Base-by-base conservation (phyloP, 2,329 filamentous ascomycete genomes). In the Aulographum hederae region DNA sequence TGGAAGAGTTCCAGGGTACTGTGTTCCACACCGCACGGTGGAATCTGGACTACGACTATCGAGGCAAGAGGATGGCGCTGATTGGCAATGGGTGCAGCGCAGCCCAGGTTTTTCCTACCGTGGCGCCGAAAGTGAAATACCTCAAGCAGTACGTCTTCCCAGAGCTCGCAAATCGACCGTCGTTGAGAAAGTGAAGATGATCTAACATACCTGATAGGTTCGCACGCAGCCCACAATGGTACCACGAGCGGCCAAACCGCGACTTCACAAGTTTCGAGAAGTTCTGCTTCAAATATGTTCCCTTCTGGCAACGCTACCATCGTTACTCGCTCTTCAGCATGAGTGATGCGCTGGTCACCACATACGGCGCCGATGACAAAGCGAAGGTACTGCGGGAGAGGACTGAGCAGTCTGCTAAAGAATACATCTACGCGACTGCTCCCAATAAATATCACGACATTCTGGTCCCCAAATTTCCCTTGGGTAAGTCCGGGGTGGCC, bases 381-480 rank as follows among this genome's bases (percentile, higher is more conserved):
- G 32, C 35, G 2, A 31, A n/a, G 16, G 27, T 15, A 18, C 34
- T 34, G 25, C 29, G 38, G 10, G 30, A 18, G 13, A 14, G 6
- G 4, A 33, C 33, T 5, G 40, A 41, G 32, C 34, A 41, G 8
- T 20, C 33, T n/a, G 37, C 42, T 3, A 41, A 34, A 16, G 28
- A 38, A 14, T 45, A 46, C 29, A 46, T 46, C 15, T 40, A 33
- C 18, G 28, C 29, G 4, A 34, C n/a, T 2, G 37, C 42, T 5
- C 44, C 44, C 6, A 18, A 41, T 26, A 41, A 43, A 32, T 43
- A 43, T 45, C 40, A 56, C 49, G 5, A 41, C 38, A 34, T 51
- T 51, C 50, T 50, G 53, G 5, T 41, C 36, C 44, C 46, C 46
- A 36, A 52, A 40, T 27, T 43, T 32, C 40, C 45, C 48, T 39